A percentile compares a stretch with the other conserved stretches of the same genome.
These are phyloP conservation scores for Amanita polypyramis DNA, from an alignment of 768 basidiomycete genomes.

Conservation along the genomic window DNA sequence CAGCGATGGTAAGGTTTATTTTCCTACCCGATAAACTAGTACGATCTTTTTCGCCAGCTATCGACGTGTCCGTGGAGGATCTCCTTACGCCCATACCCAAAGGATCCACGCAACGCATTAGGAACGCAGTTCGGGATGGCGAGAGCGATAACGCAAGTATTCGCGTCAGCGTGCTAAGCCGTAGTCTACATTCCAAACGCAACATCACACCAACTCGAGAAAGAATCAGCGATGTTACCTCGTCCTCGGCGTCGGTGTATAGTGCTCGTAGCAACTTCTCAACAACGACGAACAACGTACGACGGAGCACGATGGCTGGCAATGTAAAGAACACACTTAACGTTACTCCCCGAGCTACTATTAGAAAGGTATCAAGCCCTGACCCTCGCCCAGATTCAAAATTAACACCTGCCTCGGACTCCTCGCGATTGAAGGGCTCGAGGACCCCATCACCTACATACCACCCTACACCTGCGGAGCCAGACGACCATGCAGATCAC, in stretches of 20 bases:
- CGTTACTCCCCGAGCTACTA: slow-evolving; percentile 1
- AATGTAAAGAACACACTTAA: slow-evolving; percentile 4
- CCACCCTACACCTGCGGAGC: slow-evolving; percentile 17
- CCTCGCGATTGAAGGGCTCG: slow-evolving; percentile 12
- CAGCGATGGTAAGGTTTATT: slow-evolving; percentile 41
- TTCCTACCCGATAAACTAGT: background rate
- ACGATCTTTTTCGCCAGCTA: slow-evolving; percentile 33
- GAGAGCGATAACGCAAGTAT: slow-evolving; percentile 34
- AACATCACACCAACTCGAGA: slow-evolving; percentile 7
- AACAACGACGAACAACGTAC: slow-evolving; percentile 13
- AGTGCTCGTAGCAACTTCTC: slow-evolving; percentile 32
- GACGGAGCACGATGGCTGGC: slow-evolving; percentile 3
- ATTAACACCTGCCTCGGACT: slow-evolving; percentile 37
- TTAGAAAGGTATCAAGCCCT: slow-evolving; percentile 13
- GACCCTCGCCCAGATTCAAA: slow-evolving; percentile 61
- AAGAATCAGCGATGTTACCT: slow-evolving; percentile 7
- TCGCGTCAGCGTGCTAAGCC: slow-evolving; percentile 33
- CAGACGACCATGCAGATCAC: background rate
- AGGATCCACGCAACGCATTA: slow-evolving; percentile 12
- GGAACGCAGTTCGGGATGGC: slow-evolving; percentile 19
- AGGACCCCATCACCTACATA: slow-evolving; percentile 12
- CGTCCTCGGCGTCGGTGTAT: slow-evolving; percentile 31
- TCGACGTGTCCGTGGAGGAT: slow-evolving; percentile 73
- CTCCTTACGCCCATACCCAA: slow-evolving; percentile 40
- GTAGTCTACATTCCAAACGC: slow-evolving; percentile 17